A percentile compares a stretch with the other conserved stretches of the same genome.
Evolutionary conservation across 345 rosid species (phyloP).

Genomic region (Brassica juncea): DNA sequence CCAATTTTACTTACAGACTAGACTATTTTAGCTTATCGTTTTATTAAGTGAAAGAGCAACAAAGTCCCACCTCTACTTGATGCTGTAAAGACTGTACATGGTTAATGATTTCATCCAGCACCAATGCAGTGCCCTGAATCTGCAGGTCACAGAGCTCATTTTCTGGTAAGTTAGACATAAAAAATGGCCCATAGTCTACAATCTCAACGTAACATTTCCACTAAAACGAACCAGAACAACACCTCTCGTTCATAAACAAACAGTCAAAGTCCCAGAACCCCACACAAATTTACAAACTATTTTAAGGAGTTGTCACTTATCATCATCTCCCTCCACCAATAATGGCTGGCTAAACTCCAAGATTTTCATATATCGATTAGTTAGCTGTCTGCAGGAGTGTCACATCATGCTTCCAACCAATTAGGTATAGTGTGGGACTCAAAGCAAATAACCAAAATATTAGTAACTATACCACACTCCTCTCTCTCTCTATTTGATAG

Average conservation of each 20-base stretch:
- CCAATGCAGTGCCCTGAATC: slow-evolving; percentile 95
- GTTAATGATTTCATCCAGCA: slow-evolving; percentile 93
- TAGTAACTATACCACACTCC: slow-evolving; percentile 38
- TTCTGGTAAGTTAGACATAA: slow-evolving; percentile 16
- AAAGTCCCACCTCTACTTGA: slow-evolving; percentile 87
- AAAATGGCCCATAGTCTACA: background rate
- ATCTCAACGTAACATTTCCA: background rate
- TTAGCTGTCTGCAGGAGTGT: slow-evolving; percentile 43
- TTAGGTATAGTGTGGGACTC: slow-evolving; percentile 44
- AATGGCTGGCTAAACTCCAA: slow-evolving; percentile 35
- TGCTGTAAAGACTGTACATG: slow-evolving; percentile 89
- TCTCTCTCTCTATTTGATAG: slow-evolving; percentile 44
- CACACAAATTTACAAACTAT: slow-evolving; percentile 17
- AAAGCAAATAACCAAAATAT: slow-evolving; percentile 43
- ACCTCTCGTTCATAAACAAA: background rate
- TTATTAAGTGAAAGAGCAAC: background rate
- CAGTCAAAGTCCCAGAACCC: slow-evolving; percentile 25
- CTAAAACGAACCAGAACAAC: background rate
- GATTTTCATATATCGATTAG: slow-evolving; percentile 30
- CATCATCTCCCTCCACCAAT: slow-evolving; percentile 37
- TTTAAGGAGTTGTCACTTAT: slow-evolving; percentile 36
- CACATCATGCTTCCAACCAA: slow-evolving; percentile 47
- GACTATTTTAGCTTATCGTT: background rate
- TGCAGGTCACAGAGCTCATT: slow-evolving; percentile 42
- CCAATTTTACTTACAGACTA: background rate